These are phyloP conservation scores for Lipomyces kockii DNA, from an alignment of 805 yeast genomes.

Conservation along the genomic window DNA sequence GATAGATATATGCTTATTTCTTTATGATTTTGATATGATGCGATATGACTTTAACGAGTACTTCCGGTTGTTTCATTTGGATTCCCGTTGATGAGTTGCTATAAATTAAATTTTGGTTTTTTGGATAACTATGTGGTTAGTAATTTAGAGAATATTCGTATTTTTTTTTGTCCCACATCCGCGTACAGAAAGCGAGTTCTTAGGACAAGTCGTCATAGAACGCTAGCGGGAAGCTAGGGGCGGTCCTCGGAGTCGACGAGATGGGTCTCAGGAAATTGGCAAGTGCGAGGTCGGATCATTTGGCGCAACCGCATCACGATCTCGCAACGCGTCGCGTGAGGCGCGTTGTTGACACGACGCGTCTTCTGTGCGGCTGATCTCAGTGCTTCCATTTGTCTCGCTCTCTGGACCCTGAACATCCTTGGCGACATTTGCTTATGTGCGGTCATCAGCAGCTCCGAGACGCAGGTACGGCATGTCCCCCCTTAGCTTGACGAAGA, in stretches of 20 bases:
- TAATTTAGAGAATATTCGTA: too few relatives aligned
- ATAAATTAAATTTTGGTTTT: not conserved
- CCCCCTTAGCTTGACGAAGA: not conserved
- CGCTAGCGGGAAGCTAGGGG: too few relatives aligned
- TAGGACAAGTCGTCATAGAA: not conserved
- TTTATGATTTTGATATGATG: not conserved
- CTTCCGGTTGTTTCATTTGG: not conserved
- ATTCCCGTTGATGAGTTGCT: not conserved
- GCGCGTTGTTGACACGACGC: not conserved
- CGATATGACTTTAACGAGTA: not conserved
- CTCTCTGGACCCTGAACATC: not conserved
- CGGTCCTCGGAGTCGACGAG: too few relatives aligned
- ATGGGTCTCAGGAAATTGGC: too few relatives aligned
- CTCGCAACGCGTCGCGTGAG: too few relatives aligned
- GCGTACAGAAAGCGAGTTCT: not conserved
- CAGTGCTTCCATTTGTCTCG: not conserved
- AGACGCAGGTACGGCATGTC: not conserved
- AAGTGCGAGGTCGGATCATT: too few relatives aligned
- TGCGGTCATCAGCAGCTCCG: too few relatives aligned
- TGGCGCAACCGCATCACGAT: too few relatives aligned
- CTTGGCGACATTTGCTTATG: too few relatives aligned
- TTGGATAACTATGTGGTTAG: not conserved
- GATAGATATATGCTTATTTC: not conserved
- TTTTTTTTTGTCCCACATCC: not conserved
- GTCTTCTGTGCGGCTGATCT: not conserved